These are phyloP conservation scores for Rubus idaeus DNA, from an alignment of 306 rosid species.

Conservation along the genomic window DNA sequence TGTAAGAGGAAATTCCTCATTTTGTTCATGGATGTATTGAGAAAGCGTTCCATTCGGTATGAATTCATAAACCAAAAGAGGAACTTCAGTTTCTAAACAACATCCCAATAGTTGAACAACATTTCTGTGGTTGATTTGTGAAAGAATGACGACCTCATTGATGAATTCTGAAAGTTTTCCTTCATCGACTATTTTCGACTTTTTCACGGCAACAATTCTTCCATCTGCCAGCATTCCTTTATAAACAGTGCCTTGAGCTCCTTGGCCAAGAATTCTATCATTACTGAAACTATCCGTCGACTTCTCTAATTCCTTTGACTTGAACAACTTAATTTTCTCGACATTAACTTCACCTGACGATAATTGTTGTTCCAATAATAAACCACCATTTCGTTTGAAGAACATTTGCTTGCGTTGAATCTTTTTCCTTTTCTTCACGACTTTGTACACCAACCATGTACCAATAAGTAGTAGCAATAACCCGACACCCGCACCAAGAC, in stretches of 20 bases:
- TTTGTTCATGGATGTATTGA: not conserved
- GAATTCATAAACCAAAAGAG: slow-evolving; percentile 13
- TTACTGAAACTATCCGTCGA: slow-evolving; percentile 6
- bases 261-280: slow-evolving; percentile 14
- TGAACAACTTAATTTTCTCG: slow-evolving; percentile 6
- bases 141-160: slow-evolving; percentile 17
- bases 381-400: slow-evolving; percentile 1
- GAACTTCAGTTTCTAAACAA: slow-evolving; percentile 15
- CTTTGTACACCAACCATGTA: not conserved
- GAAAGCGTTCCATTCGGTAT: slow-evolving; percentile 8
- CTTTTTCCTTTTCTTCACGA: not conserved
- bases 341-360: slow-evolving; percentile 7
- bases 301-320: not conserved
- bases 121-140: slow-evolving; percentile 10
- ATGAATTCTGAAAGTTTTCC: not conserved
- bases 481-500: not conserved
- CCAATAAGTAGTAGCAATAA: not conserved
- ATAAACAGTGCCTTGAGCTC: slow-evolving; percentile 13
- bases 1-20: slow-evolving; percentile 13
- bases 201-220: slow-evolving; percentile 14
- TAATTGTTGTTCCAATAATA: slow-evolving; percentile 1
- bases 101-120: slow-evolving; percentile 14
- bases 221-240: slow-evolving; percentile 10
- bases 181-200: not conserved
- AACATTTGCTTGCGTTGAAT: not conserved